Evolutionary conservation across 1,284 basidiomycete species (phyloP).

Genomic region (Cutaneotrichosporon sp.): DNA sequence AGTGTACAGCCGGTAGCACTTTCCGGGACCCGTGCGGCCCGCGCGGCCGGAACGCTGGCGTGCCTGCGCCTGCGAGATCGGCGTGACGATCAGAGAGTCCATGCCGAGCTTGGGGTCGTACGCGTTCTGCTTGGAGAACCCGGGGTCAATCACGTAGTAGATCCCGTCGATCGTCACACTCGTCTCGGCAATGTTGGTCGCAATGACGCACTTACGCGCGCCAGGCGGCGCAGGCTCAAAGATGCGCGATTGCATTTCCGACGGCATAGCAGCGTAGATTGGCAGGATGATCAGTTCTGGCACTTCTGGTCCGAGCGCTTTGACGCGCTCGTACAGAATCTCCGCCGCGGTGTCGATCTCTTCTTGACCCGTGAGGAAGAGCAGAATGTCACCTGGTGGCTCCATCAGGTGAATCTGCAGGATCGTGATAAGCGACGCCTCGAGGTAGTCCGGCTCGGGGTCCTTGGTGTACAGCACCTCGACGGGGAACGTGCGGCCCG

Average conservation of each 20-base stretch:
- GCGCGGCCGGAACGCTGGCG: constrained; percentile 92
- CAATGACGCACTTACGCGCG: constrained; percentile 93
- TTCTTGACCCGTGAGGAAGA: constrained; percentile 98
- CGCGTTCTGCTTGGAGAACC: constrained; percentile 98
- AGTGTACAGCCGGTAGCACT: constrained; percentile 96
- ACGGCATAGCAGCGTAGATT: constrained; percentile 94
- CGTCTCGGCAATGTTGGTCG: constrained; percentile 98
- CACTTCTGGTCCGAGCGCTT: constrained; percentile 91
- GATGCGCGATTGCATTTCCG: constrained; percentile 93
- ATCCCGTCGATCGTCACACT: constrained; percentile 97
- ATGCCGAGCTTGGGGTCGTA: constrained; percentile 96
- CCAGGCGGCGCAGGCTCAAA: constrained; percentile 97
- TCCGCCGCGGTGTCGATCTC: constrained; percentile 98
- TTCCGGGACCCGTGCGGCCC: constrained; percentile 94
- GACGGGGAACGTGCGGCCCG: constrained; percentile 96
- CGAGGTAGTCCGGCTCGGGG: constrained; percentile 96
- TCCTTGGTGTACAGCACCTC: constrained; percentile 98
- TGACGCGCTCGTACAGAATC: constrained; percentile 96
- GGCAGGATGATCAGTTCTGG: constrained; percentile 95
- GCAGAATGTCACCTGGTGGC: constrained; percentile 89
- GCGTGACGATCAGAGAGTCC: constrained; percentile 97
- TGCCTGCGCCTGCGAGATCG: constrained; percentile 97
- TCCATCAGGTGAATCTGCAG: constrained; percentile 99
- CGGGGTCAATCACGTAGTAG: constrained; percentile 98
- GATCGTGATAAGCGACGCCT: constrained; percentile 94